Evolutionary conservation across 345 rosid genomes (phyloP).

Genomic region (Tarenaya hassleriana): DNA sequence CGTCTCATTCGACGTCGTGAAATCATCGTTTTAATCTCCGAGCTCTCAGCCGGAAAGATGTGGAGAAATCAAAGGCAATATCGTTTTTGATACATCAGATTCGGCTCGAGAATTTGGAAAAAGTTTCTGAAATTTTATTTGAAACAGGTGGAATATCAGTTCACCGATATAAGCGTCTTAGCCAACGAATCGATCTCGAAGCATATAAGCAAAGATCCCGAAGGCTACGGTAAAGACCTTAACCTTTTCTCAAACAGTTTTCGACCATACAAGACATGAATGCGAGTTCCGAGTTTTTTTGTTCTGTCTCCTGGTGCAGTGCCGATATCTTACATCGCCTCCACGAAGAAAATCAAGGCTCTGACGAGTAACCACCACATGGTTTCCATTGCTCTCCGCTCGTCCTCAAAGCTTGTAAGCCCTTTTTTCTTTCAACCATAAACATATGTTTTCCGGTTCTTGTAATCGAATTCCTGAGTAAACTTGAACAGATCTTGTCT

Average conservation of each 20-base stretch:
- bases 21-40: too few relatives aligned
- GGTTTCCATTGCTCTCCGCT: slow-evolving; percentile 66
- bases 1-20: too few relatives aligned
- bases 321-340: slow-evolving; percentile 60
- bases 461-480: slow-evolving; percentile 1
- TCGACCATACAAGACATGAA: too few relatives aligned
- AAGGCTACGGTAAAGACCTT: slow-evolving; percentile 96
- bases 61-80: too few relatives aligned
- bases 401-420: slow-evolving; percentile 81
- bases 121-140: too few relatives aligned
- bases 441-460: neutral
- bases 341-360: slow-evolving; percentile 81
- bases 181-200: slow-evolving; percentile 82
- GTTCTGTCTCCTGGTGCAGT: slow-evolving; percentile 31
- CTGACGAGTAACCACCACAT: slow-evolving; percentile 49
- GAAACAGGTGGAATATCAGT: slow-evolving; percentile 87
- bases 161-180: slow-evolving; percentile 86
- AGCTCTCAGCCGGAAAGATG: too few relatives aligned
- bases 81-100: too few relatives aligned
- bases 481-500: slow-evolving; percentile 55
- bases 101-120: too few relatives aligned
- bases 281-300: neutral
- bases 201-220: slow-evolving; percentile 73
- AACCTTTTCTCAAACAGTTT: neutral
- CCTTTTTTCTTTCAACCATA: slow-evolving; percentile 6